phyloP scores from a whole-genome alignment of 768 basidiomycete genomes.

The Clitopilus hobsonii region DNA sequence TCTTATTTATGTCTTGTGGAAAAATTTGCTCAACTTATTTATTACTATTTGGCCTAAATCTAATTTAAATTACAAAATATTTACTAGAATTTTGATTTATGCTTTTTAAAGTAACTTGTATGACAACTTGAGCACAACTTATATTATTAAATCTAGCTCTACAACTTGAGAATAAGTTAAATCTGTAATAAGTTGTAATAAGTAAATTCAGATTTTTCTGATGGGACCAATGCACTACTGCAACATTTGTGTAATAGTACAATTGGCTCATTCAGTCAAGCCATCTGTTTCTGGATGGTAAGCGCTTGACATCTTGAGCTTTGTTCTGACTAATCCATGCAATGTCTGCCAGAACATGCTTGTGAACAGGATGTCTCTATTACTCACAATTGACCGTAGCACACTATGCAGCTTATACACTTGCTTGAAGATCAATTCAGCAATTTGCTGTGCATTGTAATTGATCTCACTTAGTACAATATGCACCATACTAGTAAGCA shows the following conservation, averaged over 20 bases:
- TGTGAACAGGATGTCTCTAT: conserved; percentile 15
- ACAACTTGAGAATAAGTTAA: too few species aligned
- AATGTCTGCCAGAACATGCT: conserved; percentile 5
- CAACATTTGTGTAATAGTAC: conserved; percentile 25
- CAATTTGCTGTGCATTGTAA: conserved; percentile 11
- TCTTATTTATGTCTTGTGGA: too few species aligned
- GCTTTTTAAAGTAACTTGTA: too few species aligned
- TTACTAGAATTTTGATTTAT: too few species aligned
- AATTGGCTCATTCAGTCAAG: conserved; percentile 24
- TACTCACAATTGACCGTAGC: conserved; percentile 17
- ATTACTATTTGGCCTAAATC: too few species aligned
- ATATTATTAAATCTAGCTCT: too few species aligned
- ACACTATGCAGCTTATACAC: conserved; percentile 26
- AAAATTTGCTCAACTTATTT: too few species aligned
- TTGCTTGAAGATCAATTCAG: conserved; percentile 15
- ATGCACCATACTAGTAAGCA: conserved; percentile 3
- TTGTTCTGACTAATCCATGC: conserved; percentile 13
- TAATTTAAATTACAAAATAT: too few species aligned
- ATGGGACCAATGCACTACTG: conserved; percentile 14
- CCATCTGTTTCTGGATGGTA: conserved; percentile 17
- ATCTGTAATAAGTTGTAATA: too few species aligned
- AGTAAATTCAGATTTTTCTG: too few species aligned
- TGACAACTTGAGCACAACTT: too few species aligned
- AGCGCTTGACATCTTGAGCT: conserved; percentile 23
- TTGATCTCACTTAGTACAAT: conserved; percentile 9